These are phyloP conservation scores for Gautieria morchelliformis DNA, from an alignment of 768 basidiomycete genomes.

Conservation along the genomic window DNA sequence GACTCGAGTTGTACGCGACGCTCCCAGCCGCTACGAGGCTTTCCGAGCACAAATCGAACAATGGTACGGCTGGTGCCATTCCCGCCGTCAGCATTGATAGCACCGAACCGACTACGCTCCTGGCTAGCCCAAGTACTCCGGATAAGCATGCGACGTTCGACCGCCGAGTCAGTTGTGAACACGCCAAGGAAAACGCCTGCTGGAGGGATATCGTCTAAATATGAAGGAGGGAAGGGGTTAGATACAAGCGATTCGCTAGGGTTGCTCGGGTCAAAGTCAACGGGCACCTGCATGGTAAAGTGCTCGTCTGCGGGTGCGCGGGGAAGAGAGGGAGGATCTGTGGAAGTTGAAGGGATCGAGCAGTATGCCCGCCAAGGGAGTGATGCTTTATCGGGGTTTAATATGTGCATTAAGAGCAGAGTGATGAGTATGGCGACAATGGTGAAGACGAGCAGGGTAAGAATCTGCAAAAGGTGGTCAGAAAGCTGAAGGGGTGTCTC, in stretches of 20 bases:
- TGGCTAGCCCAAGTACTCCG: conserved; percentile 88
- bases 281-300: conserved; percentile 25
- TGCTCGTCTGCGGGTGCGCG: conserved; percentile 25
- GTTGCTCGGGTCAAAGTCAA: conserved; percentile 21
- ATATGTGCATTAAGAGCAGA: conserved; percentile 78
- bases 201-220: conserved; percentile 69
- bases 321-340: conserved; percentile 32
- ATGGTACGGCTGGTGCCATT: conserved; percentile 73
- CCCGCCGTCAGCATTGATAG: conserved; percentile 57
- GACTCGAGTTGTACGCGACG: conserved; percentile 77
- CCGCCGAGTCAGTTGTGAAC: conserved; percentile 77
- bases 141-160: conserved; percentile 80
- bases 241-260: conserved; percentile 15
- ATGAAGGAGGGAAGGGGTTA: conserved; percentile 56
- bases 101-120: conserved; percentile 64
- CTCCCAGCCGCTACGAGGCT: conserved; percentile 73
- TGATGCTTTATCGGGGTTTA: conserved; percentile 94
- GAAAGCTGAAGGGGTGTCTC: neutral
- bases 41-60: conserved; percentile 83
- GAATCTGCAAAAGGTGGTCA: conserved; percentile 32
- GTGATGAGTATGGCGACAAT: conserved; percentile 78
- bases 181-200: conserved; percentile 84
- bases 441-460: conserved; percentile 67
- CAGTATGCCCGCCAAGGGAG: conserved; percentile 94
- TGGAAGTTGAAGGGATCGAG: conserved; percentile 48